Base-by-base conservation (phyloP, 2,329 filamentous ascomycete species). In the Neoscytalidium dimidiatum region DNA sequence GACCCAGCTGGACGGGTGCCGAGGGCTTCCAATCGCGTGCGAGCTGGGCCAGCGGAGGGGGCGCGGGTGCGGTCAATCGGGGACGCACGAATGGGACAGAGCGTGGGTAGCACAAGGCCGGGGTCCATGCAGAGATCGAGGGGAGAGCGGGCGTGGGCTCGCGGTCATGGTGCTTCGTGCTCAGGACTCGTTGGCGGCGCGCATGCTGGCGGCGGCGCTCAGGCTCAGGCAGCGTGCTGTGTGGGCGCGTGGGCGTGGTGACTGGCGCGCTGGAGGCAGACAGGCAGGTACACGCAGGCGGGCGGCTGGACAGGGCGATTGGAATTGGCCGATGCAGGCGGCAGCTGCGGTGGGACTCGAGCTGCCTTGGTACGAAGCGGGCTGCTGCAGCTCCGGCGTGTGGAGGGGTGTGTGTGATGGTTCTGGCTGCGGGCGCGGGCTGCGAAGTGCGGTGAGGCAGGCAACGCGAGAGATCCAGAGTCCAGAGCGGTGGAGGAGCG, bases 41-140 rank as follows among this genome's bases (percentile, higher is more conserved):
- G 46, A 29, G 31, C 29, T 13, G 61, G 61, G 23, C 61, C 57
- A 31, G 38, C n/a, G n/a, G 23, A 19, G 49, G 51, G 48, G 28
- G 38, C 51, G 49, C 62, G 62, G 43, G 52, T 64, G 57, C 48
- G 43, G 49, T 66, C 64, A 65, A 66, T 67, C 72, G 74, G 78
- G 77, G 68, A 73, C 71, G 68, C 73, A 77, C 73, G 74, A 75
- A 74, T 78, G 76, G 74, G 71, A 73, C 69, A 75, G 71, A 71
- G 70, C 70, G 71, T 75, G 67, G 61, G 77, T 78, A 70, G 66
- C 73, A 76, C 74, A 70, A 69, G 64, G 70, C 72, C 68, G 70
- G 74, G 73, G 71, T 71, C 71, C 69, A 75, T 74, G 76, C 70
- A 75, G 63, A 52, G 62, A 72, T 75, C 71, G 72, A 49, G 51